Percentiles rank a stretch among this genome's conserved stretches.
Evolutionary conservation across 176 grass and related monocot species (phyloP).

Genomic region (Triticum urartu): DNA sequence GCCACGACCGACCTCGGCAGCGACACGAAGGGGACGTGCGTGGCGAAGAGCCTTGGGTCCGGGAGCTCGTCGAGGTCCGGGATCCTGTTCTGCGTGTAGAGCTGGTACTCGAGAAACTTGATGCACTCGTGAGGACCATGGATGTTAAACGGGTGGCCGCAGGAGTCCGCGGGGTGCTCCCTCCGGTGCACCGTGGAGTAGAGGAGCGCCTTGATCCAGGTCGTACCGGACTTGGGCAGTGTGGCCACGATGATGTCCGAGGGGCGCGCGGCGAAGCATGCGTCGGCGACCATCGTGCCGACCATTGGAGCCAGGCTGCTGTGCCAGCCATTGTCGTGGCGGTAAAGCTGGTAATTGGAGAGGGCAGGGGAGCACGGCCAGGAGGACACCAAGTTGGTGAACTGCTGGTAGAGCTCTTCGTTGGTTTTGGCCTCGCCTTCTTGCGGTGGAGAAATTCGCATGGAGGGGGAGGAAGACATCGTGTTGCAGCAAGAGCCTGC

Average conservation of each 20-base stretch:
- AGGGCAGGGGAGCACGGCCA: neutral
- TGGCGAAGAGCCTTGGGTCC: conserved; percentile 32
- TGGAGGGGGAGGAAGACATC: neutral
- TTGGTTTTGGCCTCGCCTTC: neutral
- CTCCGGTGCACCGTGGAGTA: conserved; percentile 24
- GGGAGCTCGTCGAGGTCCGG: neutral
- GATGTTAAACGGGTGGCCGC: conserved; percentile 19
- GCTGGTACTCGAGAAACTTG: conserved; percentile 8
- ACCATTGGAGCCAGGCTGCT: neutral
- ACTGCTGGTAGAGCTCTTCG: conserved; percentile 27
- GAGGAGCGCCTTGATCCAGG: conserved; percentile 25
- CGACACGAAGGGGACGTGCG: conserved; percentile 28
- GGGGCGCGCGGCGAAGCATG: conserved; percentile 13
- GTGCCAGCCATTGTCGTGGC: conserved; percentile 17
- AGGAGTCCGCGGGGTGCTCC: neutral
- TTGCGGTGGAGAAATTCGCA: neutral
- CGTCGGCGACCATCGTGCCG: conserved; percentile 5
- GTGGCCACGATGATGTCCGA: conserved; percentile 26
- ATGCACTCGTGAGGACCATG: conserved; percentile 23
- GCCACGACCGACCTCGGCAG: neutral
- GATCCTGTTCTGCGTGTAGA: neutral
- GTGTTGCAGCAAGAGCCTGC: neutral
- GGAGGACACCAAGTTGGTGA: neutral
- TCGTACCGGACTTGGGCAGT: conserved; percentile 35
- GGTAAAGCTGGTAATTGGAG: neutral